Evolutionary conservation across 23 red algal genomes (phyloP).

Genomic region (Pyropia yezoensis): DNA sequence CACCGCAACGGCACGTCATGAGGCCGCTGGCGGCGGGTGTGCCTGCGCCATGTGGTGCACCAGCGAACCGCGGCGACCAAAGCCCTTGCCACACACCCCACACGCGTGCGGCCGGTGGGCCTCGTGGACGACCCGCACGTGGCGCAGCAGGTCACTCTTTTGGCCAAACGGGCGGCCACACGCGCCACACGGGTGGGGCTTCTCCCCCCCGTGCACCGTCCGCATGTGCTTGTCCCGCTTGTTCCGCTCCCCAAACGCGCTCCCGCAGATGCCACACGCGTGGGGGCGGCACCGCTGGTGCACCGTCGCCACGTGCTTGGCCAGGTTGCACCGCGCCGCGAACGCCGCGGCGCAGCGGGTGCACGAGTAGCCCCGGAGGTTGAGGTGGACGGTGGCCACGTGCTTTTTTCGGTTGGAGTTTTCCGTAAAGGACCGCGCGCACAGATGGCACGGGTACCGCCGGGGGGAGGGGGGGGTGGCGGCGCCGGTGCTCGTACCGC

Average conservation of each 20-base stretch:
- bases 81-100: too few relatives aligned
- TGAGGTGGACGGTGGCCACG: constrained; percentile 56
- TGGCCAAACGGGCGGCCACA: background rate
- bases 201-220: constrained; percentile 1
- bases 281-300: constrained; percentile 46
- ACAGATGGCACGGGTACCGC: constrained; percentile 14
- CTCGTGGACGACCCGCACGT: background rate
- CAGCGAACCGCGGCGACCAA: too few relatives aligned
- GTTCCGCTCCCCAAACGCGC: background rate
- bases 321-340: constrained; percentile 50
- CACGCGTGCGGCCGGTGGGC: background rate
- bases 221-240: constrained; percentile 6
- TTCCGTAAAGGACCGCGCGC: constrained; percentile 44
- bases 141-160: background rate
- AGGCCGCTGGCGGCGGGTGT: constrained; percentile 15
- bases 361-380: constrained; percentile 22
- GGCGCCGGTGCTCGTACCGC: too few relatives aligned
- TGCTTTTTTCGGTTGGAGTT: constrained; percentile 49
- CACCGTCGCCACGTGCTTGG: constrained; percentile 50
- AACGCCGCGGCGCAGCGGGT: constrained; percentile 34
- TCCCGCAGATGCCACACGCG: constrained; percentile 25
- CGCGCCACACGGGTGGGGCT: background rate
- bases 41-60: too few relatives aligned
- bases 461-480: too few relatives aligned
- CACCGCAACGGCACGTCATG: too few relatives aligned